Conservation (phyloP, 2,329 filamentous ascomycete genomes). For the Cytospora leucostoma region DNA sequence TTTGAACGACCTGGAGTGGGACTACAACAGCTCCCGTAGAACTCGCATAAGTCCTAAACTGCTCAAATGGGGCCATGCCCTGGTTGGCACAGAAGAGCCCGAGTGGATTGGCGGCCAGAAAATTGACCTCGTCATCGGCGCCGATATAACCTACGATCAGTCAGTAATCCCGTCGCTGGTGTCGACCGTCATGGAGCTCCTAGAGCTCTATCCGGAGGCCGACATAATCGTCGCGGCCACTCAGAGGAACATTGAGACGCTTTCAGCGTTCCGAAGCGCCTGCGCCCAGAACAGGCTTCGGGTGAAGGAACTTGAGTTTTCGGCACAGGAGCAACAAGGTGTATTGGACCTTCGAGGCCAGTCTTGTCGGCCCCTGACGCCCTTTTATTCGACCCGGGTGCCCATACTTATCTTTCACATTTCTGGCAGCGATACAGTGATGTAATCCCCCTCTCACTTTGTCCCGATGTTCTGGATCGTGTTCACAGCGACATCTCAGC, state of each 20-base stretch:
- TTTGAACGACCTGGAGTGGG: constrained; percentile 62
- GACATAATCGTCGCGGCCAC: constrained; percentile 69
- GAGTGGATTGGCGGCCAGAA: constrained; percentile 49
- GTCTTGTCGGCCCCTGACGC: constrained; percentile 9
- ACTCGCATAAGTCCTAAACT: constrained; percentile 51
- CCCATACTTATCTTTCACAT: constrained; percentile 22
- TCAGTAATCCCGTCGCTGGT: constrained; percentile 64
- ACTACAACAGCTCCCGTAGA: constrained; percentile 35
- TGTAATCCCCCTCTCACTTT: too few relatives aligned
- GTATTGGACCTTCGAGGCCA: not conserved
- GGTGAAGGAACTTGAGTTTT: constrained; percentile 2
- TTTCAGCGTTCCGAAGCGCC: constrained; percentile 9
- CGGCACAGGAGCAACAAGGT: constrained; percentile 2
- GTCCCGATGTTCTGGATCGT: too few relatives aligned
- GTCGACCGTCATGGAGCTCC: constrained; percentile 63
- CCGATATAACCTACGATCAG: constrained; percentile 77
- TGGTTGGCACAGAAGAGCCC: constrained; percentile 59
- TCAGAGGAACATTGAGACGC: constrained; percentile 57
- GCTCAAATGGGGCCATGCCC: constrained; percentile 64
- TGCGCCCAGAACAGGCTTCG: constrained; percentile 13
- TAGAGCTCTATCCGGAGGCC: constrained; percentile 56
- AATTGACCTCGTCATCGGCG: constrained; percentile 69
- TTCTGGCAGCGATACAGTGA: not conserved
- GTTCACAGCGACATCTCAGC: not conserved
- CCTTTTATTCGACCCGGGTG: constrained; percentile 16